A percentile compares a stretch with the other conserved stretches of the same genome.
Evolutionary conservation across 2,329 filamentous ascomycete species (phyloP).

Genomic region (Trichoderma gracile): DNA sequence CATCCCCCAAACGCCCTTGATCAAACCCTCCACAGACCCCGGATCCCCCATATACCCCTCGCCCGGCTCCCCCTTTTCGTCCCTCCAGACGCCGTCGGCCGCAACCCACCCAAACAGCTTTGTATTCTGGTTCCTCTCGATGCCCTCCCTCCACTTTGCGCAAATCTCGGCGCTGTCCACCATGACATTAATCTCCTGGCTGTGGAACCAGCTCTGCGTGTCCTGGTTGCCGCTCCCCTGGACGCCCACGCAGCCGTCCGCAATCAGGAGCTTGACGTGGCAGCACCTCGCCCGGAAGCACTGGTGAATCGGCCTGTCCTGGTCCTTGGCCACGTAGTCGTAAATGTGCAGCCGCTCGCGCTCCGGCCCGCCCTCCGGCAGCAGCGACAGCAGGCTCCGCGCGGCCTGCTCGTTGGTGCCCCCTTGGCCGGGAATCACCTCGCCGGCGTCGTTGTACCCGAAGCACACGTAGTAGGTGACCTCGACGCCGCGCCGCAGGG

Average conservation of each 20-base stretch:
- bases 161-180: constrained; percentile 66
- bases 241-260: constrained; percentile 67
- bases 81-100: constrained; percentile 28
- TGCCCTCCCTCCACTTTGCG: constrained; percentile 59
- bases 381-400: constrained; percentile 55
- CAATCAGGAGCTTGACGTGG: constrained; percentile 77
- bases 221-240: constrained; percentile 79
- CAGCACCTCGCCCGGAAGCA: constrained; percentile 66
- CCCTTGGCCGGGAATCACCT: constrained; percentile 73
- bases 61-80: constrained; percentile 25
- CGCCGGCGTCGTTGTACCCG: constrained; percentile 77
- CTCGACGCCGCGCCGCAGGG: constrained; percentile 66
- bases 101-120: constrained; percentile 44
- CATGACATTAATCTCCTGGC: constrained; percentile 76
- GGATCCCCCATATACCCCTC: constrained; percentile 29
- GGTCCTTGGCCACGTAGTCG: constrained; percentile 75
- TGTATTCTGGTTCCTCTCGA: constrained; percentile 69
- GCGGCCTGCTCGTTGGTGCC: constrained; percentile 74
- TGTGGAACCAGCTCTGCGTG: constrained; percentile 77
- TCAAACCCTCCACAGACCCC: constrained; percentile 24
- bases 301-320: constrained; percentile 66
- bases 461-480: constrained; percentile 73
- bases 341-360: constrained; percentile 54
- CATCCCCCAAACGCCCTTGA: constrained; percentile 29
- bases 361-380: constrained; percentile 48